Evolutionary conservation across 2,329 filamentous ascomycete species (phyloP), one percentile per base, ranked within the genome.

Genomic region (Monosporascus sp.): DNA sequence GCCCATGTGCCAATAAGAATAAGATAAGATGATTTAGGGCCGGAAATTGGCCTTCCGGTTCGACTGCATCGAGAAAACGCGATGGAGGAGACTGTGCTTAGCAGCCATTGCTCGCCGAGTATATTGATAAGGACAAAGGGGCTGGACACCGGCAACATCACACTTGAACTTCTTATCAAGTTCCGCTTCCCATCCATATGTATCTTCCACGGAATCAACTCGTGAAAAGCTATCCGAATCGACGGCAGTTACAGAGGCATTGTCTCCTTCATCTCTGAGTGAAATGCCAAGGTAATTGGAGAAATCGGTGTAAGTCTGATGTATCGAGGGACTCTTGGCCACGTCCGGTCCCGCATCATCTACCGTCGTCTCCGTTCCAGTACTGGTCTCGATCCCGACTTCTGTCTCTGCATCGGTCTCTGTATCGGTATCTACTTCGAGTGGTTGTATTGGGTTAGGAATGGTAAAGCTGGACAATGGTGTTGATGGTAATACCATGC

Each of bases 101-200:
- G 58, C 59, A 22, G 62, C 57, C 17, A 63, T 58, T n/a, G 61
- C 54, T 37, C 66, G 61, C 3, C 60, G 63, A 48, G 22, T 27
- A 24, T 66, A 66, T 24, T 67, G 60, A 44, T 62, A 62, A 27
- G 62, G 50, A 47, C 54, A 64, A 5, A 58, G 47, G 14, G 54
- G 39, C 35, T 57, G 52, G 15, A 57, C 49, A 49, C 57, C 56
- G 27, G 55, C 53, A 43, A 62, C 57, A 48, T 57, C 56, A 50
- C 60, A 66, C 15, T 57, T 53, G 38, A 61, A 50, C 53, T 65
- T 65, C 53, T 62, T 63, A 20, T 73, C 69, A 20, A 75, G 67
- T 57, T 77, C 77, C 9, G 77, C 77, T 54, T 82, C 78, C 79
- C 79, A 82, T 14, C 79, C 79, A 52, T 82, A 82, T 5, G 73